A percentile compares a stretch with the other conserved stretches of the same genome.
phyloP scores from a whole-genome alignment of 1,284 basidiomycete genomes.

The Fomitopsis palustris region DNA sequence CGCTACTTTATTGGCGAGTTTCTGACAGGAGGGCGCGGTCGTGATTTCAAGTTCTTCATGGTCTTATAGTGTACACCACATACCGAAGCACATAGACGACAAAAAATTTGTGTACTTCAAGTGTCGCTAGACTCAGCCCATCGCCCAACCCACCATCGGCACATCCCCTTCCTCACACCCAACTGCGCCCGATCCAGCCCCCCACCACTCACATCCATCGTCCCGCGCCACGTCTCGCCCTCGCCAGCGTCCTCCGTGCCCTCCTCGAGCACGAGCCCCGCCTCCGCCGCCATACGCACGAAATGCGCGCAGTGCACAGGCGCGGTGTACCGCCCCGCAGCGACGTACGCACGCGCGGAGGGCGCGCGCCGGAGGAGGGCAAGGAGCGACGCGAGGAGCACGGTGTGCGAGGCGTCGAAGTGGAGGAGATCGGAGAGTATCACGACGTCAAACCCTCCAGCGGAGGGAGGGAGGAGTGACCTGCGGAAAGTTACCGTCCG shows the following conservation, averaged over 20 bases:
- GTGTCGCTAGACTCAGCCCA: constrained; percentile 30
- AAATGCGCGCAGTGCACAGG: constrained; percentile 53
- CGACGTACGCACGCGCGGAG: constrained; percentile 50
- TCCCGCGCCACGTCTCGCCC: constrained; percentile 46
- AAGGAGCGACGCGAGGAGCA: constrained; percentile 47
- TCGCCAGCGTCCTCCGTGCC: constrained; percentile 16
- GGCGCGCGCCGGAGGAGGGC: constrained; percentile 43
- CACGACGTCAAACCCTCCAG: constrained; percentile 49
- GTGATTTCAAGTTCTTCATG: too few relatives aligned
- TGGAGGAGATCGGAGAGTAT: constrained; percentile 70
- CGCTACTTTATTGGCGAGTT: too few relatives aligned
- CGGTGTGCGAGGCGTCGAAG: constrained; percentile 58
- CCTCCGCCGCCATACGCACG: constrained; percentile 34
- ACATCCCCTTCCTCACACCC: constrained; percentile 49
- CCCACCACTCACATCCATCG: constrained; percentile 35
- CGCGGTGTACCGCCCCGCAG: constrained; percentile 62
- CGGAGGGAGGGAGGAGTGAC: background rate
- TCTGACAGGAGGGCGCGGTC: too few relatives aligned
- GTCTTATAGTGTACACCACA: too few relatives aligned
- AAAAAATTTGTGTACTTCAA: too few relatives aligned
- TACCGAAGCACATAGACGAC: too few relatives aligned
- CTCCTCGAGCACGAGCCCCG: constrained; percentile 50
- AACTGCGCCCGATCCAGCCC: constrained; percentile 44
- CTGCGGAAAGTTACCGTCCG: background rate
- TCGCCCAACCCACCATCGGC: constrained; percentile 56